phyloP scores from a whole-genome alignment of 345 rosid genomes.

The Sapria himalayana region DNA sequence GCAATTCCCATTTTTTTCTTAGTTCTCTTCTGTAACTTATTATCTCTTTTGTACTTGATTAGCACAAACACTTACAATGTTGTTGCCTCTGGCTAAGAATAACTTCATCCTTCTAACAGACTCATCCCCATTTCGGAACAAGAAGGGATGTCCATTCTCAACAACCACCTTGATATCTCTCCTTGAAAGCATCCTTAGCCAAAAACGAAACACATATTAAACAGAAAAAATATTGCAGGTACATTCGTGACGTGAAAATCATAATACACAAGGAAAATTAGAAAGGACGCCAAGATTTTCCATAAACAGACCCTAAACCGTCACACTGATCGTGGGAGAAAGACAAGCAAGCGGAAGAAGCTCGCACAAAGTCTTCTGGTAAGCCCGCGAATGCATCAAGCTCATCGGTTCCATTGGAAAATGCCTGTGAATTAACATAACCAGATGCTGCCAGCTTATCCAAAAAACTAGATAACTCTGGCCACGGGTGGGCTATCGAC shows the following conservation, averaged over 20 bases:
- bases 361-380: conserved; percentile 30
- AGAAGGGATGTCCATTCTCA: conserved; percentile 31
- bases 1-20: too few relatives aligned
- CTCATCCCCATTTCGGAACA: conserved; percentile 39
- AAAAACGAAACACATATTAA: too few relatives aligned
- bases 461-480: conserved; percentile 25
- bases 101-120: conserved; percentile 36
- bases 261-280: not conserved
- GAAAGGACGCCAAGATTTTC: not conserved
- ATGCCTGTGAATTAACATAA: conserved; percentile 13
- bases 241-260: too few relatives aligned
- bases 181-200: conserved; percentile 59
- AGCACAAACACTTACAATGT: conserved; percentile 24
- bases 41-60: too few relatives aligned
- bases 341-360: conserved; percentile 40
- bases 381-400: conserved; percentile 15
- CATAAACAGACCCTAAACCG: conserved; percentile 22
- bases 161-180: conserved; percentile 48
- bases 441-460: conserved; percentile 19
- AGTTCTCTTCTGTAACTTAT: too few relatives aligned
- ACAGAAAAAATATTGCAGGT: not conserved
- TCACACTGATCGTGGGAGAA: conserved; percentile 41
- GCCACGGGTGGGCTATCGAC: conserved; percentile 13
- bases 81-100: conserved; percentile 16
- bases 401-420: conserved; percentile 9